phyloP scores from a whole-genome alignment of 345 rosid genomes.

The Hypericum perforatum region DNA sequence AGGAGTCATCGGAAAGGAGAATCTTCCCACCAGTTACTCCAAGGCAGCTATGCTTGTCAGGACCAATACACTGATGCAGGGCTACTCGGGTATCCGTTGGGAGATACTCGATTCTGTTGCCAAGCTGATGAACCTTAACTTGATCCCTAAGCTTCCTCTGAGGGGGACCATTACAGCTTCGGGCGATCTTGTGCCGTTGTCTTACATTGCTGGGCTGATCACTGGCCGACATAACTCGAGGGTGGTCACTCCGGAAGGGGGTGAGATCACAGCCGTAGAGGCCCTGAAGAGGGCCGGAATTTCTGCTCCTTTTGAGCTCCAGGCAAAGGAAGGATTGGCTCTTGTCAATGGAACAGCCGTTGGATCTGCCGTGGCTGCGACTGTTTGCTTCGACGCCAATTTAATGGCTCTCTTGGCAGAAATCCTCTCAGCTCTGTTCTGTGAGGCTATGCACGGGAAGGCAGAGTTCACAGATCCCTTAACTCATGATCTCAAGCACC shows the following conservation, averaged over 20 bases:
- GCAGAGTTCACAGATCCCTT: constrained; percentile 34
- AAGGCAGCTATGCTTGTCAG: constrained; percentile 46
- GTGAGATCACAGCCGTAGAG: constrained; percentile 23
- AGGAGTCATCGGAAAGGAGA: constrained; percentile 30
- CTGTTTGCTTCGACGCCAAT: constrained; percentile 45
- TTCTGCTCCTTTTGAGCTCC: constrained; percentile 29
- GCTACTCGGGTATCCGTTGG: constrained; percentile 45
- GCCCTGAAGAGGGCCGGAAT: constrained; percentile 36
- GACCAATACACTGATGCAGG: constrained; percentile 35
- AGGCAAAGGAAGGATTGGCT: constrained; percentile 48
- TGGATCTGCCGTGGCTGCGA: constrained; percentile 46
- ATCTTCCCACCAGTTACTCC: constrained; percentile 26
- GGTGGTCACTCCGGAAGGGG: constrained; percentile 27
- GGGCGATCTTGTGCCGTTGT: constrained; percentile 41
- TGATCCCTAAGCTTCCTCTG: constrained; percentile 40
- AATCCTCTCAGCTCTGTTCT: constrained; percentile 35
- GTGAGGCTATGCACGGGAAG: constrained; percentile 45
- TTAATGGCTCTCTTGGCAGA: constrained; percentile 29
- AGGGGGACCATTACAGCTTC: constrained; percentile 45
- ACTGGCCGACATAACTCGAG: constrained; percentile 37
- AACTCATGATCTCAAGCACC: constrained; percentile 45
- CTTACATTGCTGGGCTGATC: constrained; percentile 42
- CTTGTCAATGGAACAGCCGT: constrained; percentile 45
- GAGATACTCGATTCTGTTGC: constrained; percentile 34
- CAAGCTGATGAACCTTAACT: constrained; percentile 28